Conservation (phyloP, 2,329 filamentous ascomycete genomes). For the Cladosporium sp. region DNA sequence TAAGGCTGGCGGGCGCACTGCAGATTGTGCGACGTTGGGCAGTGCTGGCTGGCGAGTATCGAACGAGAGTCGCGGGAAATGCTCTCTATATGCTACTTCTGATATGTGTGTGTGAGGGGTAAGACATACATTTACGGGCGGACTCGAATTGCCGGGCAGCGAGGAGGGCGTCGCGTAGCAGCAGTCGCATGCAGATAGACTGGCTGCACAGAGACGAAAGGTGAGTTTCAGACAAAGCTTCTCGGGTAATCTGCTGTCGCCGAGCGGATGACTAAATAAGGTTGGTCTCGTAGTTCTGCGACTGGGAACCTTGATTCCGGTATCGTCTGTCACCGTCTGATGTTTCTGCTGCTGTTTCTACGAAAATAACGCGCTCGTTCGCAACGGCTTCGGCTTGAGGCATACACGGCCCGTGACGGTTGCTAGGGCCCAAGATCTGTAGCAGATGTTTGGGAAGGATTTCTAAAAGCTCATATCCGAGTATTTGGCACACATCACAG, state of each 20-base stretch:
- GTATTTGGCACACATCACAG: background rate
- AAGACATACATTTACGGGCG: background rate
- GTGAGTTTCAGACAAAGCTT: slow-evolving; percentile 6
- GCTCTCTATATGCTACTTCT: background rate
- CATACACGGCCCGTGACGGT: slow-evolving; percentile 7
- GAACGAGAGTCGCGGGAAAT: background rate
- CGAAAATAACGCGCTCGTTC: background rate
- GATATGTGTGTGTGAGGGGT: slow-evolving; percentile 2
- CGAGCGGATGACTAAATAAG: slow-evolving; percentile 2
- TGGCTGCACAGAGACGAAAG: background rate
- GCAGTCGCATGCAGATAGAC: background rate
- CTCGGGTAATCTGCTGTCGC: background rate
- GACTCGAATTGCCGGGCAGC: background rate
- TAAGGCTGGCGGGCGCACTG: background rate
- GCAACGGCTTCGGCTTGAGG: slow-evolving; percentile 10
- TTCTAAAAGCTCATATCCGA: background rate
- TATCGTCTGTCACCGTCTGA: background rate
- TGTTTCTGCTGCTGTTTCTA: background rate
- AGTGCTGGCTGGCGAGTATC: background rate
- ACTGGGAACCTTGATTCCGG: background rate
- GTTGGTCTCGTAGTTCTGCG: background rate
- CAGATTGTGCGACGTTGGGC: slow-evolving; percentile 8
- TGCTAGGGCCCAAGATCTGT: slow-evolving; percentile 3
- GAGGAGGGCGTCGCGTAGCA: background rate
- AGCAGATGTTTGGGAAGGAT: slow-evolving; percentile 3